Conservation (phyloP, 257 asterid genomes). For the Capsicum chinense region DNA sequence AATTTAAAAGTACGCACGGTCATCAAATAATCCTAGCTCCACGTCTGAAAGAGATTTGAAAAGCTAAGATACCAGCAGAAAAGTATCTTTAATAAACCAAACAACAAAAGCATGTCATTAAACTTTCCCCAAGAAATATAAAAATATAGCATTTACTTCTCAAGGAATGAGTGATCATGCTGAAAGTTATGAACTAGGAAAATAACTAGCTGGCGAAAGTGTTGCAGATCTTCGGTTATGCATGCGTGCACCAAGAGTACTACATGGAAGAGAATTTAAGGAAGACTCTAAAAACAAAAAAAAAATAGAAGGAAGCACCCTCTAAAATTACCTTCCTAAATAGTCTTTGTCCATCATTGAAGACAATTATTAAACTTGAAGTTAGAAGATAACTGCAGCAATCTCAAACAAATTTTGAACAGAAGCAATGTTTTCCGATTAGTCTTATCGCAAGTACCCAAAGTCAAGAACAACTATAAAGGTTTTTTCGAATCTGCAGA, state of each 20-base stretch:
- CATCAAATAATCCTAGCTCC: constrained; percentile 92
- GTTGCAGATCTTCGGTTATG: constrained; percentile 84
- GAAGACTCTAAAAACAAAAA: constrained; percentile 13
- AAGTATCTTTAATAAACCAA: background rate
- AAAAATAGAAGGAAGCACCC: background rate
- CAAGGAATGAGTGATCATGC: constrained; percentile 84
- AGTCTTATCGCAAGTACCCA: too few species aligned
- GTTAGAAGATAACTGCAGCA: constrained; percentile 10
- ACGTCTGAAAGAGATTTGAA: constrained; percentile 58
- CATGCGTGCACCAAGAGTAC: constrained; percentile 98
- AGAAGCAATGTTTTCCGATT: background rate
- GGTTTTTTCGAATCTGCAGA: too few species aligned
- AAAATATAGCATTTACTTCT: constrained; percentile 62
- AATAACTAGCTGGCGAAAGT: constrained; percentile 79
- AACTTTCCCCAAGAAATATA: background rate
- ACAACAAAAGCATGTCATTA: constrained; percentile 12
- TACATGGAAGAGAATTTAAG: constrained; percentile 53
- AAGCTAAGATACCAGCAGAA: constrained; percentile 21
- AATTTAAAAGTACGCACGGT: constrained; percentile 87
- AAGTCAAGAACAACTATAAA: too few species aligned
- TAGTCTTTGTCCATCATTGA: background rate
- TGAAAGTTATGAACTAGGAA: constrained; percentile 76
- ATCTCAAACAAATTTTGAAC: background rate
- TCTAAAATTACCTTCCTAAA: background rate
- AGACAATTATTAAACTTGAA: constrained; percentile 13